Evolutionary conservation across 2,329 filamentous ascomycete species (phyloP).

Genomic region (Colletotrichum zoysiae): DNA sequence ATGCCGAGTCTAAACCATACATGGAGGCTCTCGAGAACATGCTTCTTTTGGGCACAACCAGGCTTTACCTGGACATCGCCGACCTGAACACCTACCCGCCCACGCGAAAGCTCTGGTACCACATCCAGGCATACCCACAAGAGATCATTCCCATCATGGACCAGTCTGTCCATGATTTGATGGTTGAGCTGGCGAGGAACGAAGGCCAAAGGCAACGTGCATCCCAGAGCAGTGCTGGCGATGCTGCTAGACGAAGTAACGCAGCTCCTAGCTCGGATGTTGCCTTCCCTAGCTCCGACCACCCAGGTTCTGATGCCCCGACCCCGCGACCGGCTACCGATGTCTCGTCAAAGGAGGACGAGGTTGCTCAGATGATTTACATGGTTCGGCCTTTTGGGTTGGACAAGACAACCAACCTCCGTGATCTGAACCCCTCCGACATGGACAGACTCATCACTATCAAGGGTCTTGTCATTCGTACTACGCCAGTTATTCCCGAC

Average conservation of each 20-base stretch:
- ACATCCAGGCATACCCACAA: constrained; percentile 92
- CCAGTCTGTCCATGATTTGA: constrained; percentile 90
- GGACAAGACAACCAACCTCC: constrained; percentile 88
- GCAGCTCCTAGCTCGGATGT: constrained; percentile 77
- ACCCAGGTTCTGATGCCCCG: constrained; percentile 61
- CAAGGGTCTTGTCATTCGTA: constrained; percentile 95
- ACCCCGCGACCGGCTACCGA: constrained; percentile 59
- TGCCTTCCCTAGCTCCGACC: constrained; percentile 83
- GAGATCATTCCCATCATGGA: constrained; percentile 98
- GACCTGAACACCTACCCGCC: constrained; percentile 94
- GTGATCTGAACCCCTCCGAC: constrained; percentile 91
- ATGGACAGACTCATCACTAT: constrained; percentile 91
- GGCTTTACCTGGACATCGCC: constrained; percentile 87
- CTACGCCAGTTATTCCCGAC: constrained; percentile 96
- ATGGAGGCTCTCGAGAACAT: constrained; percentile 89
- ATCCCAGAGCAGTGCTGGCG: constrained; percentile 68
- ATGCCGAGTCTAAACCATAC: constrained; percentile 85
- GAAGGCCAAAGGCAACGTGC: constrained; percentile 79
- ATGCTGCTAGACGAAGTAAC: constrained; percentile 49
- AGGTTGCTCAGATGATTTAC: constrained; percentile 84
- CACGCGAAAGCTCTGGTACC: constrained; percentile 94
- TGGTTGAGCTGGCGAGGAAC: constrained; percentile 88
- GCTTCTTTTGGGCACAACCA: constrained; percentile 85
- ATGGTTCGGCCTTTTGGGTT: constrained; percentile 91
- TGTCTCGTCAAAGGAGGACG: constrained; percentile 77